Conservation (phyloP, 129 eudicot genomes). For the Ambrosia artemisiifolia region DNA sequence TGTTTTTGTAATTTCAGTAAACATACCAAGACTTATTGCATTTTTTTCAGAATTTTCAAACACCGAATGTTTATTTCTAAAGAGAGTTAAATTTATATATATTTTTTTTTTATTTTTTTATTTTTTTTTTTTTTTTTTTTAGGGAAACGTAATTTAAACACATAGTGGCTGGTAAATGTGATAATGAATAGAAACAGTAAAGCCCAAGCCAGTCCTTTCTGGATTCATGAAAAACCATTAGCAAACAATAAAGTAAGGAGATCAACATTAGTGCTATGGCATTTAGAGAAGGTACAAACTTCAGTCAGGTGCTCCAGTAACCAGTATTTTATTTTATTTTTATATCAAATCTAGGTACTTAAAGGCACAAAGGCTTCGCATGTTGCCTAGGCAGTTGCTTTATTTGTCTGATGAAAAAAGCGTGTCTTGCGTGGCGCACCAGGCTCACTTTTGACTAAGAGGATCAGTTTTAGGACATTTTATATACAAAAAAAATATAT, state of each 20-base stretch:
- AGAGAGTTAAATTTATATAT: neutral
- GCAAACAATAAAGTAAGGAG: neutral
- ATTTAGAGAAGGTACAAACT: neutral
- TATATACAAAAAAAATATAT: neutral
- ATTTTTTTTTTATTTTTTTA: too few species aligned
- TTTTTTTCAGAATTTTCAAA: conserved; percentile 5
- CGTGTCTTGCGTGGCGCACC: neutral
- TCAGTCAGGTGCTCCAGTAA: neutral
- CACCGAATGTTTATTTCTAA: neutral
- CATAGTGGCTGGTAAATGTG: neutral
- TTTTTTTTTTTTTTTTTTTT: too few species aligned
- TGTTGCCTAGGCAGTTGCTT: neutral
- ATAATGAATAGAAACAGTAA: neutral
- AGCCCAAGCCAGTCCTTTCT: neutral
- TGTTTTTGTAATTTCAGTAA: neutral
- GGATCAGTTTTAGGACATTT: conserved; percentile 4
- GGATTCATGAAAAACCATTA: neutral
- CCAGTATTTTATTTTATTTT: neutral
- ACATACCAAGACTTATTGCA: neutral
- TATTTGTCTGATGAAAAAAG: neutral
- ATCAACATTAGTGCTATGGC: neutral
- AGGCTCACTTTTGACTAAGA: neutral
- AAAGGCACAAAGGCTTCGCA: neutral
- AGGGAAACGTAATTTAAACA: neutral
- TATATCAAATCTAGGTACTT: neutral